These are phyloP conservation scores for Nicotiana rustica DNA, from an alignment of 305 asterid species.

Conservation along the genomic window DNA sequence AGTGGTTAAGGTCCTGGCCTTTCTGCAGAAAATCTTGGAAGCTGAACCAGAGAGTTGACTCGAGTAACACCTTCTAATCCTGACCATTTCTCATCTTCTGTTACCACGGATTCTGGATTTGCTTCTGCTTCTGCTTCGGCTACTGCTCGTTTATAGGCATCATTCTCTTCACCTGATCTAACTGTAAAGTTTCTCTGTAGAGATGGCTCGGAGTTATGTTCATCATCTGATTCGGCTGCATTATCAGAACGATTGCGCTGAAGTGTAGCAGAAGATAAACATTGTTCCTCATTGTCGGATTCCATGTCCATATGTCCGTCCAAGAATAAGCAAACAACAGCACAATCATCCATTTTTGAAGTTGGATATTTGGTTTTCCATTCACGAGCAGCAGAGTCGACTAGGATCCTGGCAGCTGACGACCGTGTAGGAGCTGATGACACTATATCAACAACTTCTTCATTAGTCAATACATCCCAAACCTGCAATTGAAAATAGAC, in stretches of 20 bases:
- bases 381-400: conserved; percentile 84
- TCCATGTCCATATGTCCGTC: conserved; percentile 92
- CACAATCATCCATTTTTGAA: conserved; percentile 96
- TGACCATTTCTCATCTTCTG: conserved; percentile 78
- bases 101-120: conserved; percentile 40
- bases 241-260: conserved; percentile 74
- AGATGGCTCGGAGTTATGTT: conserved; percentile 65
- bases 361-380: conserved; percentile 94
- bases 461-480: conserved; percentile 95
- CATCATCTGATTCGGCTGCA: conserved; percentile 75
- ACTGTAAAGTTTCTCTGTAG: conserved; percentile 83
- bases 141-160: conserved; percentile 48
- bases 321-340: conserved; percentile 86
- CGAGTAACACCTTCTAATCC: conserved; percentile 90
- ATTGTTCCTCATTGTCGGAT: conserved; percentile 82
- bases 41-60: conserved; percentile 84
- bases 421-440: conserved; percentile 75
- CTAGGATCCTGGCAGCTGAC: conserved; percentile 75
- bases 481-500: conserved; percentile 54
- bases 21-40: conserved; percentile 80
- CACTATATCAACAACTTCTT: conserved; percentile 89
- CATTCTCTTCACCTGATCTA: conserved; percentile 68
- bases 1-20: conserved; percentile 49
- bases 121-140: conserved; percentile 50
- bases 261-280: conserved; percentile 78